Conservation (phyloP, 169 alveolate genomes). For the Babesia sp. region DNA sequence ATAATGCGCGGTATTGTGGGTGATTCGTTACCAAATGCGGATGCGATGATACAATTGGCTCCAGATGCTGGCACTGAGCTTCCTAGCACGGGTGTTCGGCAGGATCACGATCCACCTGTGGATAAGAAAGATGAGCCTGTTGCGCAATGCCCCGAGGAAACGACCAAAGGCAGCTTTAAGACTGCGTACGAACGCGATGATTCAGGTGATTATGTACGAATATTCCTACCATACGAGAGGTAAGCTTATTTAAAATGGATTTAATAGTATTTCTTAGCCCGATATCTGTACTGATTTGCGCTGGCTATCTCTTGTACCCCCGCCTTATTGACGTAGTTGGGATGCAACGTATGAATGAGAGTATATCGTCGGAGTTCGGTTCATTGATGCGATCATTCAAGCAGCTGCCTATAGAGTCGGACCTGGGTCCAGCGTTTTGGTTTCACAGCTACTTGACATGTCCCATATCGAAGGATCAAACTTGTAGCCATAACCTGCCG, state of each 20-base stretch:
- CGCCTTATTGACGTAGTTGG: slow-evolving; percentile 40
- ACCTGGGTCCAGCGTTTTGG: slow-evolving; percentile 71
- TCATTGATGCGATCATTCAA: slow-evolving; percentile 45
- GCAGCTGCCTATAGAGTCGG: slow-evolving; percentile 70
- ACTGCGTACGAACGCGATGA: slow-evolving; percentile 33
- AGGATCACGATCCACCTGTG: slow-evolving; percentile 2
- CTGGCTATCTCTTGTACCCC: slow-evolving; percentile 62
- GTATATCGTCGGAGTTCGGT: slow-evolving; percentile 43
- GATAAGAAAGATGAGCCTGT: background rate
- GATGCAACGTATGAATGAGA: slow-evolving; percentile 1
- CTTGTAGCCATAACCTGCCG: slow-evolving; percentile 63
- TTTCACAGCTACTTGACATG: slow-evolving; percentile 72
- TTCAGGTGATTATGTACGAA: slow-evolving; percentile 19
- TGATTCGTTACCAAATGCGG: background rate
- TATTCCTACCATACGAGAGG: slow-evolving; percentile 65
- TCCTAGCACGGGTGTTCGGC: slow-evolving; percentile 3
- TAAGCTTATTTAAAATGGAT: background rate
- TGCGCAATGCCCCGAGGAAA: too few species aligned
- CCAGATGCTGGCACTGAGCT: background rate
- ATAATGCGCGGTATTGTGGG: slow-evolving; percentile 53
- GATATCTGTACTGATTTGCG: slow-evolving; percentile 52
- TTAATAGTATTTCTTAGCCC: slow-evolving; percentile 27
- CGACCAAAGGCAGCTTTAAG: slow-evolving; percentile 1
- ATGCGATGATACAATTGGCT: background rate
- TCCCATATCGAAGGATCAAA: slow-evolving; percentile 73